Evolutionary conservation across 441 rosid species (phyloP).

Genomic region (Populus hybrid): DNA sequence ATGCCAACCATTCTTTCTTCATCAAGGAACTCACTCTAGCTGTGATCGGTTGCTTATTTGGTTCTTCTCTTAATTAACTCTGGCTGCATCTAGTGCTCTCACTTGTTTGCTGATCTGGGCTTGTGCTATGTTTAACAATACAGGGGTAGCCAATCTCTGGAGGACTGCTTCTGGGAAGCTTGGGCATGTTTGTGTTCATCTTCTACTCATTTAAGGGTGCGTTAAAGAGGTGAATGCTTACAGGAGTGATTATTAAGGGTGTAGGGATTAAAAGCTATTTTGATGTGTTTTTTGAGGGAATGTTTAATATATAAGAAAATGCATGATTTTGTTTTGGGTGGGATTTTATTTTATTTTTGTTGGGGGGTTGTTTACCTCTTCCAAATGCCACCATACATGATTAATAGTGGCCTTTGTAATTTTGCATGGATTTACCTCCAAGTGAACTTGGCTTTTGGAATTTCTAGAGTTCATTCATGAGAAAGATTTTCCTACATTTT

Average conservation of each 20-base stretch:
- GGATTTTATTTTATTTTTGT: not conserved
- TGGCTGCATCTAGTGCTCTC: constrained; percentile 5
- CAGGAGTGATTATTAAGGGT: not conserved
- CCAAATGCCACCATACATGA: not conserved
- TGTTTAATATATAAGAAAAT: not conserved
- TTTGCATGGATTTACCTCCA: not conserved
- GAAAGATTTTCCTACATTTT: not conserved
- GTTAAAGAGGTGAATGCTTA: constrained; percentile 12
- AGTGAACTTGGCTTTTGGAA: not conserved
- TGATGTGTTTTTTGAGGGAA: not conserved
- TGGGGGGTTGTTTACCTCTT: not conserved
- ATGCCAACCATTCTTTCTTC: not conserved
- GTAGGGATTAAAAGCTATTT: not conserved
- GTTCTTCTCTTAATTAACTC: not conserved
- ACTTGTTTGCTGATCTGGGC: constrained; percentile 16
- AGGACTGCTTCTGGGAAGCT: constrained; percentile 98
- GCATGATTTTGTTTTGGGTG: not conserved
- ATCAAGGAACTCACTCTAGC: not conserved
- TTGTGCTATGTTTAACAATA: constrained; percentile 22
- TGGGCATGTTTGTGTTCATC: constrained; percentile 97
- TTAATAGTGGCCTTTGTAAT: not conserved
- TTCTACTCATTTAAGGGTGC: constrained; percentile 83
- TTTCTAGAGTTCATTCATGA: not conserved
- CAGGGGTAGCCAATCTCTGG: constrained; percentile 68
- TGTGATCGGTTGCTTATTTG: not conserved